phyloP scores from a whole-genome alignment of 768 basidiomycete species.

The Boletus pseudopeckii region DNA sequence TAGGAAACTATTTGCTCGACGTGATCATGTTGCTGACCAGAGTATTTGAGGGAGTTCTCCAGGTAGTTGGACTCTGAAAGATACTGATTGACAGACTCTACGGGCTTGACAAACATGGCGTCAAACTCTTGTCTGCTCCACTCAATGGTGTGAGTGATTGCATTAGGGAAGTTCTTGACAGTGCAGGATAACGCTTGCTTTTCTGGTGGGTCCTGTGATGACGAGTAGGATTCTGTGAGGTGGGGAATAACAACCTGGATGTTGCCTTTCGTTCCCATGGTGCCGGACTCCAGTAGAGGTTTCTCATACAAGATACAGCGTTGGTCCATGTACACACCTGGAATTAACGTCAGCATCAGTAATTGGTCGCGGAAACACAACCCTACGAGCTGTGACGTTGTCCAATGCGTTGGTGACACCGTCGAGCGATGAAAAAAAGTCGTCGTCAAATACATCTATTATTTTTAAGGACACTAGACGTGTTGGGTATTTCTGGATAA shows the following conservation, averaged over 20 bases:
- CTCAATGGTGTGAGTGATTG: conserved; percentile 98
- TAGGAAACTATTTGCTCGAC: conserved; percentile 84
- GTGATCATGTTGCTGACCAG: conserved; percentile 88
- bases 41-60: conserved; percentile 85
- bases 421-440: conserved; percentile 84
- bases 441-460: conserved; percentile 80
- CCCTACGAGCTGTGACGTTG: conserved; percentile 91
- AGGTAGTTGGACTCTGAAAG: conserved; percentile 95
- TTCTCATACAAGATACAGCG: conserved; percentile 97
- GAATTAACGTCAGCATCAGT: conserved; percentile 4
- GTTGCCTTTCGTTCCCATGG: conserved; percentile 97
- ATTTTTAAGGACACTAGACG: conserved; percentile 11
- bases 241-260: conserved; percentile 93
- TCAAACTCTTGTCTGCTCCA: conserved; percentile 96
- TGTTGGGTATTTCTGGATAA: conserved; percentile 8
- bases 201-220: conserved; percentile 98
- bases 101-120: conserved; percentile 88
- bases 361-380: background rate
- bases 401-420: conserved; percentile 97
- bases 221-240: conserved; percentile 93
- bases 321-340: conserved; percentile 97
- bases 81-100: conserved; percentile 92
- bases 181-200: conserved; percentile 97
- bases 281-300: conserved; percentile 94
- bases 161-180: conserved; percentile 98